Base-by-base conservation (phyloP, 164 flowering plant genomes). In the Santalum album region DNA sequence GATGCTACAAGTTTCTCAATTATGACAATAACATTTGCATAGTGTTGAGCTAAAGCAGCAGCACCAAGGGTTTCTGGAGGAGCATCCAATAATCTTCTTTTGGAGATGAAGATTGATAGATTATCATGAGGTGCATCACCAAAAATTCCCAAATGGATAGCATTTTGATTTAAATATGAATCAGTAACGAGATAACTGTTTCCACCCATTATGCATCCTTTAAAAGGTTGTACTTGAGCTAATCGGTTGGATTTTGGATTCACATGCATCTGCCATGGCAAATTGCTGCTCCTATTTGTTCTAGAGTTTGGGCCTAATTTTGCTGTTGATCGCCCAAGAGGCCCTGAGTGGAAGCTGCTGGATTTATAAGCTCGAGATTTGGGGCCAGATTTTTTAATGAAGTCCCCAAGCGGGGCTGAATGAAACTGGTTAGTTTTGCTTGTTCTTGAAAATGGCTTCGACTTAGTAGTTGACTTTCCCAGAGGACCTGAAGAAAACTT, bases 1-100 rank as follows among this genome's bases (percentile, higher is more conserved):
- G 92, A 75, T n/a, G 81, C 73, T 42, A 67, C 95, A 16, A 90
- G 69, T 68, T 77, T 86, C 78, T 90, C 95, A 26, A 87, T 82
- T 20, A 90, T 72, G 50, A 80, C 75, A 26, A 90, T 74, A 27
- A 87, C 76, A 64, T 87, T 87, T 23, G 98, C 95, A 71, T 87
- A 87, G 63, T 90, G 98, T 40, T 85, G 69, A 14, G 95, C 80
- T 56, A 90, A 73, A 39, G 87, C 89, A 45, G 96, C 75, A 49
- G 76, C 94, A 39, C 98, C 98, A 18, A 90, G 98, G 26, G 91
- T 82, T 23, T 75, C 80, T 7, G 90, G 78, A 59, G 81, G 81
- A 32, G 92, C 74, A 61, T 67, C 69, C 69, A 76, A 51, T 25
- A 78, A 63, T 57, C 62, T 79, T 45, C 48, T 36, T 55, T 76